A percentile compares a stretch with the other conserved stretches of the same genome.
phyloP scores from a whole-genome alignment of 768 basidiomycete genomes.

The Serendipita indica region DNA sequence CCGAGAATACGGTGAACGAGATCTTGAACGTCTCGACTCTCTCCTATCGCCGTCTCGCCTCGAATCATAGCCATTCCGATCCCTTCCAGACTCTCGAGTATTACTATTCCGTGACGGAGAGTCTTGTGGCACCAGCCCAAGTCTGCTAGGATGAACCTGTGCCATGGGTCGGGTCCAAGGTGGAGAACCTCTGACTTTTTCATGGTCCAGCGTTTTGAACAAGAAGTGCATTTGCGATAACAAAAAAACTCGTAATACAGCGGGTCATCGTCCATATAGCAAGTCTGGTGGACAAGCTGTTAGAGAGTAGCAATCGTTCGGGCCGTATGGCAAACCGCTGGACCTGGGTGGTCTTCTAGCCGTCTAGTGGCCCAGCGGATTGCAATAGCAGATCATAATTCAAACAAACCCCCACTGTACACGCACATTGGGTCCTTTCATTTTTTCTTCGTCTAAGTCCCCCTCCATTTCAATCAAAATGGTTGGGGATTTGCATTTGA shows the following conservation, averaged over 20 bases:
- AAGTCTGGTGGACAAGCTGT: neutral
- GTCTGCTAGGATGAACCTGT: slow-evolving; percentile 57
- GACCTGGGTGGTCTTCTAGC: neutral
- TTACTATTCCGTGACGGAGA: slow-evolving; percentile 22
- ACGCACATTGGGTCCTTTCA: too few species aligned
- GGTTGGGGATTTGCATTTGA: neutral
- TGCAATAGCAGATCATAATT: neutral
- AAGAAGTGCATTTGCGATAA: too few species aligned
- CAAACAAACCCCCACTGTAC: too few species aligned
- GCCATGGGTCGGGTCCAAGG: slow-evolving; percentile 36
- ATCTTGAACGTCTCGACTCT: slow-evolving; percentile 10
- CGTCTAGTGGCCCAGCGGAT: neutral
- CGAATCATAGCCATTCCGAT: slow-evolving; percentile 12
- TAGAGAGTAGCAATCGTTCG: slow-evolving; percentile 1
- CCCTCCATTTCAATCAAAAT: neutral
- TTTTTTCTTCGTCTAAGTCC: neutral
- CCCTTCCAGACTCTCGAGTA: slow-evolving; percentile 2
- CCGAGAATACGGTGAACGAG: slow-evolving; percentile 9
- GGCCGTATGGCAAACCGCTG: neutral
- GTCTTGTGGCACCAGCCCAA: slow-evolving; percentile 45
- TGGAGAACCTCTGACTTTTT: too few species aligned
- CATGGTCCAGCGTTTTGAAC: too few species aligned
- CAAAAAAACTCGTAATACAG: too few species aligned
- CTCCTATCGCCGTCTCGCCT: slow-evolving; percentile 12
- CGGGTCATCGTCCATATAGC: too few species aligned